Base-by-base conservation (phyloP, 495 filamentous ascomycete species). In the Oleoguttula mirabilis region DNA sequence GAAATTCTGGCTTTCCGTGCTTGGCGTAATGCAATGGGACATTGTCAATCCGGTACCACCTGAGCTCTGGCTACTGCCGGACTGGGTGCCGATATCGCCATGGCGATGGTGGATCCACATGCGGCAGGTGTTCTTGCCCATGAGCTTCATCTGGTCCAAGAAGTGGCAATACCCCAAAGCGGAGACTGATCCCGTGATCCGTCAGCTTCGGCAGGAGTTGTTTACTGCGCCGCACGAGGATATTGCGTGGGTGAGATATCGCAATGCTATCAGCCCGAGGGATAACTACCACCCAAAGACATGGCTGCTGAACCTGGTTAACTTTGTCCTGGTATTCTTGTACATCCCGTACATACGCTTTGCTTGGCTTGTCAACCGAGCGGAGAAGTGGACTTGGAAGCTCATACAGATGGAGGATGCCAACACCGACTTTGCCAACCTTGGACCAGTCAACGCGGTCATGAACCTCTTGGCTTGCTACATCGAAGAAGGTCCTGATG, bases 81-180 rank as follows among this genome's bases (percentile, higher is more conserved):
- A 96, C 60, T 96, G 90, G 88, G 75, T 88, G 11, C 92, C 90
- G 1, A 73, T 96, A 51, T 79, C 84, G 8, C 90, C 92, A 0
- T 96, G 92, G 90, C 70, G 86, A 34, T 98, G 90, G 90, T 98
- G 90, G 90, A 85, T 94, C 48, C 90, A 98, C 48, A 94, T 94
- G 61, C 84, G 90, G 12, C 76, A 80, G 58, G 88, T 98, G 22
- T 94, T 87, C 59, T 61, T 94, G 25, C 81, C 88, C 8, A 94
- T 96, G 84, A 77, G 80, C 10, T 96, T 79, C 53, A 67, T 95
- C 28, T 94, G 79, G 66, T 88, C 84, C 5, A 80, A 78, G 63
- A 71, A 70, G 32, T 92, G 78, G 70, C 69, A 71, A 10, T 76
- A 75, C 43, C 39, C 44, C 5, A 48, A 44, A 12, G 48, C 48